Evolutionary conservation across 768 basidiomycete species (phyloP).

Genomic region (Calocybe cyanea): DNA sequence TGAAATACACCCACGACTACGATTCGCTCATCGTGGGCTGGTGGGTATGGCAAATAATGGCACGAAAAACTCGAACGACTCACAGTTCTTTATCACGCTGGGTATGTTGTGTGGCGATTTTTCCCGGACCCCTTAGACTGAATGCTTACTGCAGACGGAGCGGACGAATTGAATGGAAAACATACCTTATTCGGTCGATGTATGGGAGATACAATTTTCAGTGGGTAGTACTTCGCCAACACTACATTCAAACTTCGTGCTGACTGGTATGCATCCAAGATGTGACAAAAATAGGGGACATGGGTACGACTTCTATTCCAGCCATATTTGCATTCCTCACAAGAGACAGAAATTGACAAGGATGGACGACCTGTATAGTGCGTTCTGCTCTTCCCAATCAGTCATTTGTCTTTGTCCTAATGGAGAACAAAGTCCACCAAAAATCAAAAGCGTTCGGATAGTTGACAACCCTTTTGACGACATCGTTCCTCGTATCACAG

Average conservation of each 20-base stretch:
- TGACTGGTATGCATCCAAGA: conserved; percentile 41
- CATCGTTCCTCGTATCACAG: conserved; percentile 94
- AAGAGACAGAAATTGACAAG: conserved; percentile 57
- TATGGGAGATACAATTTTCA: conserved; percentile 86
- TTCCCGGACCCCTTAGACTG: conserved; percentile 1
- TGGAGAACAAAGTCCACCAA: conserved; percentile 67
- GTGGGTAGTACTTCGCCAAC: conserved; percentile 32
- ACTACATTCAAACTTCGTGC: neutral
- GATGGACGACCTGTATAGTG: conserved; percentile 81
- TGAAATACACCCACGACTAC: conserved; percentile 89
- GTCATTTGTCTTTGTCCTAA: neutral
- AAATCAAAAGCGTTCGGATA: conserved; percentile 81
- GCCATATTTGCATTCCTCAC: conserved; percentile 5
- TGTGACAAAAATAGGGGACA: conserved; percentile 86
- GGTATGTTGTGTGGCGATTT: conserved; percentile 38
- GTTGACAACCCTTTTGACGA: conserved; percentile 94
- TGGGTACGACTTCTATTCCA: conserved; percentile 50
- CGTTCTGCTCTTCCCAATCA: conserved; percentile 25
- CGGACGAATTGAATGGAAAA: conserved; percentile 91
- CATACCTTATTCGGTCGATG: conserved; percentile 93
- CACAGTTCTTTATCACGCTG: conserved; percentile 94
- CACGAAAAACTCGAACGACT: conserved; percentile 83
- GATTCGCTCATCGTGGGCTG: conserved; percentile 85
- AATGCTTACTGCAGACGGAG: conserved; percentile 53
- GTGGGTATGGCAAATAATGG: conserved; percentile 95